Percentiles rank a stretch among this genome's conserved stretches.
Evolutionary conservation across 257 asterid genomes (phyloP).

Genomic region (Solanum ossicruentum): DNA sequence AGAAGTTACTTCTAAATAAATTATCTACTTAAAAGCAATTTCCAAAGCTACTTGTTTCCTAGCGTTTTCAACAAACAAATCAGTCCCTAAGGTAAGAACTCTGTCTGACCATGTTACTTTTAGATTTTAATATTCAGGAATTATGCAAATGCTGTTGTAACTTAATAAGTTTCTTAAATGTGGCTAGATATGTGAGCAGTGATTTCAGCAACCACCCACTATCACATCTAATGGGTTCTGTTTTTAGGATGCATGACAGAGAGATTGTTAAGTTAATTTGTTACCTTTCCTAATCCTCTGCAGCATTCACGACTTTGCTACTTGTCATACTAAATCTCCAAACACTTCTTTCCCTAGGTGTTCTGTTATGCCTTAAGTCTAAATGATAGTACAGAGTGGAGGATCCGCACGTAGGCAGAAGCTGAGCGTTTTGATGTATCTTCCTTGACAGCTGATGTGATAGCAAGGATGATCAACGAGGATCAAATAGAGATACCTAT

Average conservation of each 20-base stretch:
- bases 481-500: conserved; percentile 87
- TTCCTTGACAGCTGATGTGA: conserved; percentile 76
- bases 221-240: conserved; percentile 98
- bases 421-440: conserved; percentile 94
- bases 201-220: conserved; percentile 98
- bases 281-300: background rate
- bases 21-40: too few relatives aligned
- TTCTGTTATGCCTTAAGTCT: conserved; percentile 95
- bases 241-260: conserved; percentile 86
- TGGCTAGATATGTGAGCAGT: conserved; percentile 86
- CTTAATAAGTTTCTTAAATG: background rate
- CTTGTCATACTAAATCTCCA: background rate
- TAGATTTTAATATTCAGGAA: too few relatives aligned
- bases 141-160: too few relatives aligned
- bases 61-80: too few relatives aligned
- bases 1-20: too few relatives aligned
- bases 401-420: conserved; percentile 79
- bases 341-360: conserved; percentile 32
- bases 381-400: conserved; percentile 95
- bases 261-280: conserved; percentile 32
- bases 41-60: too few relatives aligned
- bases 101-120: too few relatives aligned
- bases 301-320: background rate
- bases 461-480: conserved; percentile 88
- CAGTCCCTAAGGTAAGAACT: too few relatives aligned